These are phyloP conservation scores for Colletotrichum graminicola DNA, from an alignment of 2,329 filamentous ascomycete genomes.

Conservation along the genomic window DNA sequence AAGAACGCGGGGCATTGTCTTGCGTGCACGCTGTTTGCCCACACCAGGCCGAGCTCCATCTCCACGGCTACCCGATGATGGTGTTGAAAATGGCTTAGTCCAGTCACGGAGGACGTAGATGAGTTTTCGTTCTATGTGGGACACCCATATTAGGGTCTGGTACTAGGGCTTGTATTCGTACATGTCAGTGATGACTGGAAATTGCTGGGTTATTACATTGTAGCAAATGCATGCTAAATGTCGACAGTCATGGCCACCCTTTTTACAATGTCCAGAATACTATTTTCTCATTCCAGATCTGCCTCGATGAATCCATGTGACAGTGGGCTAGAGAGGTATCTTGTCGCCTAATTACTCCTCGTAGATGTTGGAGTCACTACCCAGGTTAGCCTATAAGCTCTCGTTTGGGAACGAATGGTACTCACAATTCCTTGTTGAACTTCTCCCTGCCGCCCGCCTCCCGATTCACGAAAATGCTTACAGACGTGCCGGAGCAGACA, in stretches of 20 bases:
- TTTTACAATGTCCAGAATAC: background rate
- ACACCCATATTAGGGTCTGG: background rate
- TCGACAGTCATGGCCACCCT: background rate
- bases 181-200: background rate
- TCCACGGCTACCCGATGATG: no score
- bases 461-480: conserved; percentile 71
- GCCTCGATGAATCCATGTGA: background rate
- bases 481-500: conserved; percentile 64
- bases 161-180: background rate
- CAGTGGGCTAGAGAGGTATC: background rate
- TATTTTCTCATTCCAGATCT: no score
- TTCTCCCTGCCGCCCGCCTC: conserved; percentile 63
- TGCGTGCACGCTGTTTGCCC: no score
- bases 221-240: no score
- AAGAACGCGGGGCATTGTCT: no score
- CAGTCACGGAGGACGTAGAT: no score
- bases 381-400: conserved; percentile 8
- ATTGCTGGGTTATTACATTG: background rate
- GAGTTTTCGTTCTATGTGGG: no score
- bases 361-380: conserved; percentile 48
- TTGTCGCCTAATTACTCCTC: conserved; percentile 42
- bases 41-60: conserved; percentile 44
- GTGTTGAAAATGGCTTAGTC: no score
- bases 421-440: conserved; percentile 58
- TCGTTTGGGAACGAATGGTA: background rate